Evolutionary conservation across 257 asterid species (phyloP), one percentile per base, ranked within the genome.

Genomic region (Solanum gracilifrons): DNA sequence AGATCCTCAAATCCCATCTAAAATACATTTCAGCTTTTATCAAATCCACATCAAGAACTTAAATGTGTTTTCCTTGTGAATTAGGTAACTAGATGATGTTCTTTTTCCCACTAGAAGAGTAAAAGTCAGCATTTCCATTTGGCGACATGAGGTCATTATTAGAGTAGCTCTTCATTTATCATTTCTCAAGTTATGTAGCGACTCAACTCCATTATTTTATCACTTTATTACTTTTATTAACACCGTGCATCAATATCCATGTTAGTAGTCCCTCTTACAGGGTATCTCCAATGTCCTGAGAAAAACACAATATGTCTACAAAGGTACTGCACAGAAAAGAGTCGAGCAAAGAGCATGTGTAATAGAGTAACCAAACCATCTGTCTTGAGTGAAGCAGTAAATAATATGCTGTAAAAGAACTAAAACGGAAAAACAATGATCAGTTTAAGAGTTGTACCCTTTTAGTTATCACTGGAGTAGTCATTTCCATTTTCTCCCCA

Each of bases 401-500:
- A 37, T 12, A 32, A 7, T n/a, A 39, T 7, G 13, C 36, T 39
- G 84, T 18, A 5, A 13, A n/a, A 41, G 62, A 11, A 75, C 10
- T 29, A 74, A 43, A 43, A n/a, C 1, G 12, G 11, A 3, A 51
- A 71, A 51, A n/a, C 16, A 27, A 21, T 3, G 82, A 75, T 25
- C 13, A 7, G 75, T 33, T 55, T 21, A 43, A 64, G 33, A 35
- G 31, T 3, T 82, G 87, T 92, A 96, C 98, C 96, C 85, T 91
- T 89, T 86, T 93, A 66, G 98, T 96, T 73, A 96, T 92, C 73
- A 95, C 98, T 43, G 98, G 98, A 82, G 98, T 95, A 74, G 96
- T 95, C 99, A 96, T 95, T 76, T 93, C 99, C 99, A 95, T 93
- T 90, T 90, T 94, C 94, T 92, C 94, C 84, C 98, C 98, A 18